Percentiles rank a stretch among this genome's conserved stretches.
phyloP scores from a whole-genome alignment of 345 rosid species.

The Eucalyptus paniculata region DNA sequence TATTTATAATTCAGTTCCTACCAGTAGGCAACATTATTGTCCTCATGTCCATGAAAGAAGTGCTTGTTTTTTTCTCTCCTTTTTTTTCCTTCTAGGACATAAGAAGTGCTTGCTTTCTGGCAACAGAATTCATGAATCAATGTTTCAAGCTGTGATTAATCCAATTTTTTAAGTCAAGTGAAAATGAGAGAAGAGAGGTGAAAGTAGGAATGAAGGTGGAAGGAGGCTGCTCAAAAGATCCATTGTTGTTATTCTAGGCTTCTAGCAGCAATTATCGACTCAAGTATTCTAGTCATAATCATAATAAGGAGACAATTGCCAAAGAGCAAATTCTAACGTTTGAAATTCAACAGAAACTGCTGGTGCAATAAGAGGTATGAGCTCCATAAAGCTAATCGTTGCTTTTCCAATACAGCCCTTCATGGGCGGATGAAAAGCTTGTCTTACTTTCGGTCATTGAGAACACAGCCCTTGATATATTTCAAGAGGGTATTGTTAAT shows the following conservation, averaged over 20 bases:
- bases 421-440: too few relatives aligned
- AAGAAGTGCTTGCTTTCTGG: not conserved
- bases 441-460: too few relatives aligned
- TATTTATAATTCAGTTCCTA: not conserved
- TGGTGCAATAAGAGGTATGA: not conserved
- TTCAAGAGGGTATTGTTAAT: too few relatives aligned
- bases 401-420: too few relatives aligned
- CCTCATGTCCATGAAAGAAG: not conserved
- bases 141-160: not conserved
- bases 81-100: not conserved
- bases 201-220: not conserved
- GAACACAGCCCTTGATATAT: too few relatives aligned
- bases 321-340: not conserved
- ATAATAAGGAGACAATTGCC: not conserved
- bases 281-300: not conserved
- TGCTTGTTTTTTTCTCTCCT: not conserved
- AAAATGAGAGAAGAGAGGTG: not conserved
- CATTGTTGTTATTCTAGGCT: not conserved
- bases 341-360: not conserved
- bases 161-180: not conserved
- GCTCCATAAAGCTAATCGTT: not conserved
- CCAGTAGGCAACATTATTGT: not conserved
- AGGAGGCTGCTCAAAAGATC: not conserved
- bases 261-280: not conserved
- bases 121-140: not conserved